Base-by-base conservation (phyloP, 768 basidiomycete genomes). In the Boletellus sp. region DNA sequence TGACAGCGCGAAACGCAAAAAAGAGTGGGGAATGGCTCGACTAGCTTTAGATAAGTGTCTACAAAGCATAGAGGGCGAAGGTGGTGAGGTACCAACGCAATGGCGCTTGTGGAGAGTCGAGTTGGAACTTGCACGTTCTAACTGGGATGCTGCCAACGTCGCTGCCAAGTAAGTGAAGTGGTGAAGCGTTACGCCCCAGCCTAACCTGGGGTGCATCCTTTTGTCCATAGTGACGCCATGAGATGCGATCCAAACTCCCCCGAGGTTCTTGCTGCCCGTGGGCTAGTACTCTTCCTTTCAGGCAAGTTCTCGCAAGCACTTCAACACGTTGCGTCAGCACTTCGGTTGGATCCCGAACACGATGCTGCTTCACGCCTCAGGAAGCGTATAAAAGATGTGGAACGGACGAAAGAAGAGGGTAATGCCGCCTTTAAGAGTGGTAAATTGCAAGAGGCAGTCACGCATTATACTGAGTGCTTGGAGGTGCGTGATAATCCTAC, bases 41-140 rank as follows among this genome's bases (percentile, higher is more conserved):
- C 64, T 92, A n/a, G 86, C 87, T 22, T 70, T 94, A 51, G 90
- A 93, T 48, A 85, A 84, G 60, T 86, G 90, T 66, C 61, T 83
- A 50, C 80, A 86, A 63, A 72, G 77, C 36, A 82, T 88, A 51
- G 87, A 90, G 48, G 80, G 75, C 16, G 91, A 91, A 67, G 87
- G 83, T 17, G 80, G 80, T 1, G 84, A 87, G 58, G 75, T 84
- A 2, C 91, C 91, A 2, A 72, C 75, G 1, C 84, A 90, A 58
- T 94, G 92, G 92, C 74, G 87, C 37, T 65, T 81, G 16, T 91
- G 87, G 87, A 74, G 81, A 54, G 75, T 91, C 33, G 88, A 93
- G 67, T 72, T 92, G 2, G 84, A 92, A 58, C 70, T 94, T 33
- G 81, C 80, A 19, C 77, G 82, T 55, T 79, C 79, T 24, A 82